A percentile compares a stretch with the other conserved stretches of the same genome.
Conservation (phyloP, 2,329 filamentous ascomycete genomes). For the Aspergillus awamori region DNA sequence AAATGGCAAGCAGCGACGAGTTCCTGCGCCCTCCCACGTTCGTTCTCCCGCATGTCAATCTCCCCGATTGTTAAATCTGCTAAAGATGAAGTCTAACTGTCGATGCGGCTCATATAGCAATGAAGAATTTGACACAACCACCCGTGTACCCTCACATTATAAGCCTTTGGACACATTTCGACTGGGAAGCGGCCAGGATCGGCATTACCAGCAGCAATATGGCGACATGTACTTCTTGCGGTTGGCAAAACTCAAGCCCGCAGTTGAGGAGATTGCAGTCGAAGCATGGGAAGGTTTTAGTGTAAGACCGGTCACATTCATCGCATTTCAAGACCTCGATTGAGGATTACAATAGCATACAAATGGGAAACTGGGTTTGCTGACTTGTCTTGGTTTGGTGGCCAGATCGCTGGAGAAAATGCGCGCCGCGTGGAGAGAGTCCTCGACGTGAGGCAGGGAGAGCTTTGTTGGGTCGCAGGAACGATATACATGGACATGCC, state of each 20-base stretch:
- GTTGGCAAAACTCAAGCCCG: slow-evolving; percentile 81
- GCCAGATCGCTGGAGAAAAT: slow-evolving; percentile 71
- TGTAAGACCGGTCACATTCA: slow-evolving; percentile 40
- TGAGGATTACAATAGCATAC: background rate
- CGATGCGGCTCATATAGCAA: slow-evolving; percentile 27
- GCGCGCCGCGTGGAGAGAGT: slow-evolving; percentile 82
- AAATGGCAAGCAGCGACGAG: slow-evolving; percentile 23
- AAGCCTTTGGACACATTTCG: slow-evolving; percentile 74
- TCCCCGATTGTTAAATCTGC: background rate
- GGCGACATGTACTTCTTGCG: slow-evolving; percentile 97
- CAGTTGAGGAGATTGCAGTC: slow-evolving; percentile 72
- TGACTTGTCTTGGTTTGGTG: slow-evolving; percentile 7
- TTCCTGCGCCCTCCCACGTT: slow-evolving; percentile 37
- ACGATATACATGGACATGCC: slow-evolving; percentile 98
- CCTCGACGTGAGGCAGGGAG: slow-evolving; percentile 90
- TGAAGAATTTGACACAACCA: slow-evolving; percentile 45
- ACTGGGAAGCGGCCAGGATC: slow-evolving; percentile 64
- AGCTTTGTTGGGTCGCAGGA: slow-evolving; percentile 92
- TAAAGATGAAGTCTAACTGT: background rate
- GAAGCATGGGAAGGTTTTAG: slow-evolving; percentile 76
- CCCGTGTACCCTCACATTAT: slow-evolving; percentile 66
- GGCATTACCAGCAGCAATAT: slow-evolving; percentile 91
- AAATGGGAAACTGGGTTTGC: background rate
- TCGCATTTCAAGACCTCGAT: background rate
- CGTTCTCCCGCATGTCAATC: slow-evolving; percentile 12